Conservation (phyloP, 2,329 filamentous ascomycete species). For the Leptographium procerum region DNA sequence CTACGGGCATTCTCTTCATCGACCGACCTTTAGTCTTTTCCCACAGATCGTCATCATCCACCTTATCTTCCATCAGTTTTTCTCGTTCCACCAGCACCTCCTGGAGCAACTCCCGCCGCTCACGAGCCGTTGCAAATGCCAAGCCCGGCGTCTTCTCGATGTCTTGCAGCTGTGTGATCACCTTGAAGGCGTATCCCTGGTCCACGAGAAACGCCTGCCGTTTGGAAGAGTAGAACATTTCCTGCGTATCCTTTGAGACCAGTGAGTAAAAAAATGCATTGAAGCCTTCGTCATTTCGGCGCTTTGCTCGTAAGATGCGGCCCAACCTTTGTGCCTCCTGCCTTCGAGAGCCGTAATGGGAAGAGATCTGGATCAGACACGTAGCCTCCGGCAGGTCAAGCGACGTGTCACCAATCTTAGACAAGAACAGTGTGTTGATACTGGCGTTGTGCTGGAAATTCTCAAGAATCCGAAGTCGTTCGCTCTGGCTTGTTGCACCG, state of each 20-base stretch:
- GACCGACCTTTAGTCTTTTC: constrained; percentile 10
- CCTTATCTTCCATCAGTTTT: constrained; percentile 14
- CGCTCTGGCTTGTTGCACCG: constrained; percentile 73
- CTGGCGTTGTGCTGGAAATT: constrained; percentile 90
- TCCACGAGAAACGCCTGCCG: constrained; percentile 95
- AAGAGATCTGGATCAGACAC: constrained; percentile 92
- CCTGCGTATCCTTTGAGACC: constrained; percentile 91
- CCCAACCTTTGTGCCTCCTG: constrained; percentile 93
- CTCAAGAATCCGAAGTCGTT: constrained; percentile 77
- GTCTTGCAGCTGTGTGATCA: constrained; percentile 89
- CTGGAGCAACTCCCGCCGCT: constrained; percentile 76
- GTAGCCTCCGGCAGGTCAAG: constrained; percentile 93
- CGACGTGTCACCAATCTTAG: constrained; percentile 97
- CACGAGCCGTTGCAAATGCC: constrained; percentile 65
- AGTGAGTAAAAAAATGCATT: constrained; percentile 99
- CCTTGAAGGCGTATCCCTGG: constrained; percentile 97
- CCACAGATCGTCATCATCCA: constrained; percentile 28
- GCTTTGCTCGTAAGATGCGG: constrained; percentile 86
- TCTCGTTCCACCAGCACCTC: constrained; percentile 75
- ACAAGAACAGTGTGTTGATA: constrained; percentile 88
- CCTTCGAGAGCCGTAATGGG: constrained; percentile 91
- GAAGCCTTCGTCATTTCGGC: constrained; percentile 94
- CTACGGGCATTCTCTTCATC: constrained; percentile 24
- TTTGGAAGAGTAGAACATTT: constrained; percentile 97
- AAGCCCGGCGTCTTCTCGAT: constrained; percentile 76